These are phyloP conservation scores for Dioscorea dumetorum DNA, from an alignment of 106 monocot species.

Conservation along the genomic window DNA sequence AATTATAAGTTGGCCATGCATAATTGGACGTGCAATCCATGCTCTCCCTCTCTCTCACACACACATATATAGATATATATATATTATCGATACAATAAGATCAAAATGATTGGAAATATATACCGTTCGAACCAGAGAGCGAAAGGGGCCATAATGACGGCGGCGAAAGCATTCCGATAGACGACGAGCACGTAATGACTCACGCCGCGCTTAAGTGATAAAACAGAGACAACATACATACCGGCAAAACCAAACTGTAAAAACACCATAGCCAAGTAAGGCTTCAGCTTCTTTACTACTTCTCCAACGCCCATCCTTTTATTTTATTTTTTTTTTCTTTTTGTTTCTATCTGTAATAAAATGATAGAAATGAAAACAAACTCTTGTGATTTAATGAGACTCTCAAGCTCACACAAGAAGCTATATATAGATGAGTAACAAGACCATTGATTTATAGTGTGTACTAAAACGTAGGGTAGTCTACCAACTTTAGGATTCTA, in stretches of 20 bases:
- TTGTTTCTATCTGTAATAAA: not conserved
- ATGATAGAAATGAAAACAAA: not conserved
- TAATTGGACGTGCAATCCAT: too few relatives aligned
- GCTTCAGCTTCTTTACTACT: constrained; percentile 31
- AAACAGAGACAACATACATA: constrained; percentile 37
- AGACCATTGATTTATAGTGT: too few relatives aligned
- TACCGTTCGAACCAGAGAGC: constrained; percentile 55
- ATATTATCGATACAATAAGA: too few relatives aligned
- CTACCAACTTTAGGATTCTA: not conserved
- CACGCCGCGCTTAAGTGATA: constrained; percentile 53
- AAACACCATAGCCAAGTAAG: constrained; percentile 46
- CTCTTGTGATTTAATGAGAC: not conserved
- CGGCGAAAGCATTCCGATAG: constrained; percentile 37
- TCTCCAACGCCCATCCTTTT: constrained; percentile 11
- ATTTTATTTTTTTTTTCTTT: not conserved
- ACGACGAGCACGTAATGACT: constrained; percentile 68
- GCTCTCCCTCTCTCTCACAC: too few relatives aligned
- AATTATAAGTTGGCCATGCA: too few relatives aligned
- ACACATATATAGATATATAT: too few relatives aligned
- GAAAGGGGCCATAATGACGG: constrained; percentile 41
- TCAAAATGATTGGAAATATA: not conserved
- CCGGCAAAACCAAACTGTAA: constrained; percentile 57
- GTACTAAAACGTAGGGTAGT: too few relatives aligned
- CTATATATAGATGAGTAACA: not conserved
- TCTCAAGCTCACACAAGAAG: not conserved